Evolutionary conservation across 2,329 filamentous ascomycete genomes (phyloP).

Genomic region (Lecanicillium sp.): DNA sequence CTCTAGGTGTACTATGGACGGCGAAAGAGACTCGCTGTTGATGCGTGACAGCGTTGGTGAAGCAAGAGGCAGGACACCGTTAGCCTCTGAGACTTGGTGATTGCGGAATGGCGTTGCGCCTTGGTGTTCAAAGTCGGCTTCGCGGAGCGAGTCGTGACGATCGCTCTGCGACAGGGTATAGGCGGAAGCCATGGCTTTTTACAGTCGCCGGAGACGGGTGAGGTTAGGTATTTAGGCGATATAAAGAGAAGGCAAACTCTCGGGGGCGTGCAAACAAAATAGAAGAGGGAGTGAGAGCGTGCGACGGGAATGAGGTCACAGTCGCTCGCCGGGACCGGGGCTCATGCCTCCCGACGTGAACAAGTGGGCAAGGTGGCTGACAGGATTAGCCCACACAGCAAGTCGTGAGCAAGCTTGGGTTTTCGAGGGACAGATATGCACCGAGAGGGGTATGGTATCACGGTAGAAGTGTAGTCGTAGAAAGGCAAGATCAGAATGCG

Average conservation of each 20-base stretch:
- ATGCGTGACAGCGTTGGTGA: conserved; percentile 35
- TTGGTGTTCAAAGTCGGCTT: conserved; percentile 23
- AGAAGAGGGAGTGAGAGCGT: background rate
- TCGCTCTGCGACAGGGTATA: conserved; percentile 32
- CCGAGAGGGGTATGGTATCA: no score
- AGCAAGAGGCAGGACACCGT: conserved; percentile 25
- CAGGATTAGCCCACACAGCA: no score
- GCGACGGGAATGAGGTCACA: no score
- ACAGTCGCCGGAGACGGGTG: conserved; percentile 15
- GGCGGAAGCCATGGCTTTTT: conserved; percentile 34
- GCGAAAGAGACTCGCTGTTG: conserved; percentile 21
- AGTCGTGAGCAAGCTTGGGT: no score
- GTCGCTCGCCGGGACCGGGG: no score
- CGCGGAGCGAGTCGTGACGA: conserved; percentile 25
- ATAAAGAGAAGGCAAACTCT: conserved; percentile 11
- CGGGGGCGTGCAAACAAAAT: no score
- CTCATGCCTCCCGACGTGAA: no score
- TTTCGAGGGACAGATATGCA: no score
- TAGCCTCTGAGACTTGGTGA: conserved; percentile 5
- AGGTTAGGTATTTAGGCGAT: conserved; percentile 25
- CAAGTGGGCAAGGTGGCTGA: no score
- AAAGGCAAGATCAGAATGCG: no score
- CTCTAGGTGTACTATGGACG: conserved; percentile 23
- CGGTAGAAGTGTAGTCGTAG: no score
- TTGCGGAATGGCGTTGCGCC: conserved; percentile 16